Percentiles rank a stretch among this genome's conserved stretches.
These are phyloP conservation scores for Wickerhamomyces sydowiorum DNA, from an alignment of 805 yeast species.

Conservation along the genomic window DNA sequence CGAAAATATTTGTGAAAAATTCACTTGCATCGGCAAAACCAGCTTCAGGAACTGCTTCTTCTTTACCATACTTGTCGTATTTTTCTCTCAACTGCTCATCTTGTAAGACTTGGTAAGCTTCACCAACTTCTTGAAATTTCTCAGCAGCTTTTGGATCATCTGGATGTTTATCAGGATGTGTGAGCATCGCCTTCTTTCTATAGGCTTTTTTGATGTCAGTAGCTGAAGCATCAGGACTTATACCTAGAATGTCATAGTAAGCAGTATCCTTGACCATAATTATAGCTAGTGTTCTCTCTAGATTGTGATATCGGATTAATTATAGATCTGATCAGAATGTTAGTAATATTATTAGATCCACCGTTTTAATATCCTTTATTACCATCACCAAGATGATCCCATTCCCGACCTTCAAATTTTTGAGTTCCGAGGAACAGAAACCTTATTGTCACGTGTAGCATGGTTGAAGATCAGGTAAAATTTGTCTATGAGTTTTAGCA, in stretches of 20 bases:
- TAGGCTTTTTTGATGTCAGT: constrained; percentile 90
- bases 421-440: too few relatives aligned
- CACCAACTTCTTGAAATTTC: constrained; percentile 70
- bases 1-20: constrained; percentile 77
- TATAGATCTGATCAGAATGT: not conserved
- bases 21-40: constrained; percentile 86
- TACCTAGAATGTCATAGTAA: constrained; percentile 78
- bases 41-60: constrained; percentile 58
- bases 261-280: constrained; percentile 78
- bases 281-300: too few relatives aligned
- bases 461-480: too few relatives aligned
- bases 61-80: constrained; percentile 86
- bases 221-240: constrained; percentile 63
- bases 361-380: too few relatives aligned
- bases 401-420: too few relatives aligned
- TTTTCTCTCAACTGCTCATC: constrained; percentile 61
- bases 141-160: constrained; percentile 85
- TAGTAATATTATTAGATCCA: too few relatives aligned
- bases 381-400: too few relatives aligned
- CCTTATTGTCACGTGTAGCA: too few relatives aligned
- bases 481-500: too few relatives aligned
- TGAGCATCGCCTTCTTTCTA: constrained; percentile 79
- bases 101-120: constrained; percentile 75
- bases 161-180: constrained; percentile 97
- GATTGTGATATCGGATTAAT: too few relatives aligned